A percentile compares a stretch with the other conserved stretches of the same genome.
Conservation (phyloP, 768 basidiomycete genomes). For the Lentinula sp. region DNA sequence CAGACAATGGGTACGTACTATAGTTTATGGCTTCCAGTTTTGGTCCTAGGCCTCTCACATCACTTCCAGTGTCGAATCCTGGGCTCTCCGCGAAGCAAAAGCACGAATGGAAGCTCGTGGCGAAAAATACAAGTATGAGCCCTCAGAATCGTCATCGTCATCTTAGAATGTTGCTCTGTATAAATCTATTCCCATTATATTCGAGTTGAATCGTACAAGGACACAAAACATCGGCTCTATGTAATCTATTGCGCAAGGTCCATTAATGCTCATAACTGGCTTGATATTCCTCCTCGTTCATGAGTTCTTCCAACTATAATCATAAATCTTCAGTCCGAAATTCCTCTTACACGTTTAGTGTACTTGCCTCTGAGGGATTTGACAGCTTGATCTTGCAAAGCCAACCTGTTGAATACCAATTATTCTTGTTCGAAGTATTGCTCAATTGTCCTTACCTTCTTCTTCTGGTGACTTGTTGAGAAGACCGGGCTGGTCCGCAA, state of each 20-base stretch:
- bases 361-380: constrained; percentile 65
- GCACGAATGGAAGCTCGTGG: constrained; percentile 88
- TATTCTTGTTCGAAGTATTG: not conserved
- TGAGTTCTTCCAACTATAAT: constrained; percentile 57
- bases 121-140: constrained; percentile 81
- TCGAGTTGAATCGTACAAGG: constrained; percentile 4
- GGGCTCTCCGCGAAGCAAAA: constrained; percentile 90
- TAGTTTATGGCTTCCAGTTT: not conserved
- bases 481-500: constrained; percentile 65
- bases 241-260: not conserved
- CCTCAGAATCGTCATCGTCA: constrained; percentile 28
- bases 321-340: not conserved
- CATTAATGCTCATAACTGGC: constrained; percentile 23
- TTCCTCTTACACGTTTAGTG: not conserved
- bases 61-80: constrained; percentile 71
- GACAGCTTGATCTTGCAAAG: constrained; percentile 88
- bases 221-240: not conserved
- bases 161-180: not conserved
- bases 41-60: constrained; percentile 1
- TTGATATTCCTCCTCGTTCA: constrained; percentile 74
- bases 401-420: constrained; percentile 60
- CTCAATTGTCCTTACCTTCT: constrained; percentile 50
- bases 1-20: constrained; percentile 75
- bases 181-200: not conserved
- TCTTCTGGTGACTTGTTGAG: constrained; percentile 86